Evolutionary conservation across 371 early-diverging fungal genomes (phyloP), one percentile per base, ranked within the genome.

Genomic region (Saksenaea vasiformis): DNA sequence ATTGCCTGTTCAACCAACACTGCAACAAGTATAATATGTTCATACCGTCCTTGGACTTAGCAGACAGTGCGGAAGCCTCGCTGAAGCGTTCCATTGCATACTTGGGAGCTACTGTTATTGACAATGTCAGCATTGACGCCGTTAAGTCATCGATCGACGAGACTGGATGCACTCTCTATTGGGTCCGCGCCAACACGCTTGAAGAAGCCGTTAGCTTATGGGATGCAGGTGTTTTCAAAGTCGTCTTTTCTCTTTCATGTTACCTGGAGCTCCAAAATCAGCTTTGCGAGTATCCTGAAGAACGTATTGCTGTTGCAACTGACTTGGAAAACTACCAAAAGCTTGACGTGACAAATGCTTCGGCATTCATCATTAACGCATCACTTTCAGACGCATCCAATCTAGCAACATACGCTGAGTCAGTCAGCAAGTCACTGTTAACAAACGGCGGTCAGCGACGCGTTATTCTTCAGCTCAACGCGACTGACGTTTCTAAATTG

Each of bases 191-290:
- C 41, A 63, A 57, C 27, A 66, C 70, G 31, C 68, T 79, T 28
- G 87, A 87, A 35, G 69, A 83, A 59, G 86, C 86, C 60, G 72
- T 83, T 54, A 61, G 72, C 19, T 68, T 85, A 26, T 81, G 89
- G 69, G 86, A 88, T 38, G 77, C 79, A n/a, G 89, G 90, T 61
- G 79, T 86, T 10, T 71, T 81, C 61, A 85, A 86, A 67, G 80
- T 85, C 26, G 71, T 88, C 27, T 72, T 90, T 19, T 70, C 79
- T 44, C 64, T 76, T 37, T 64, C 75, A 27, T 68, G 70, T 15
- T 78, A 73, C 62, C 58, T 60, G 7, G 22, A 65, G 36, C 35
- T 64, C 37, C 60, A 68, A 24, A 44, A 69, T 9, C 72, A 77
- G 38, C 63, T 83, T 27, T 54, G 55, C 9, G 65, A 67, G 38